Evolutionary conservation across 75 land plant genomes (phyloP).

Genomic region (Azolla pinnata): DNA sequence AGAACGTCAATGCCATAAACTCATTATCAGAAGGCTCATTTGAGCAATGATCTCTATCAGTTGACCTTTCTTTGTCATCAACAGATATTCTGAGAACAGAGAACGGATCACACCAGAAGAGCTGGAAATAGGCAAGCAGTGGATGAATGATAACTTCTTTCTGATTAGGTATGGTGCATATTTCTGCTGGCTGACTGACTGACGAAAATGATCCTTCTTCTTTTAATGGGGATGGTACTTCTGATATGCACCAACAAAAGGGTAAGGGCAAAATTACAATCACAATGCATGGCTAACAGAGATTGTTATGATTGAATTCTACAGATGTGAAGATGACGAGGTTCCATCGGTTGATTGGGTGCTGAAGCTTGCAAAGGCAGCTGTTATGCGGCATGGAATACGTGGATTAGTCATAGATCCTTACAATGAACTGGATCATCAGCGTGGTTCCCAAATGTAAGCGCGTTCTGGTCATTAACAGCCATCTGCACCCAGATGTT

Average conservation of each 20-base stretch:
- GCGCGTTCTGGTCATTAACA: too few species aligned
- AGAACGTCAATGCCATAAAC: too few species aligned
- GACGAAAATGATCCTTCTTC: too few species aligned
- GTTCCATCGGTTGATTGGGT: constrained; percentile 90
- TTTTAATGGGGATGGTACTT: too few species aligned
- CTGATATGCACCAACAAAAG: too few species aligned
- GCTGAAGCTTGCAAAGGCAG: constrained; percentile 76
- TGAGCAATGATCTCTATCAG: too few species aligned
- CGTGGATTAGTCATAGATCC: constrained; percentile 96
- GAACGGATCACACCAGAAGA: constrained; percentile 61
- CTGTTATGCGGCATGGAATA: constrained; percentile 84
- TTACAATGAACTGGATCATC: constrained; percentile 97
- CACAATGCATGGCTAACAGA: not conserved
- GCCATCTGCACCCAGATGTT: not conserved
- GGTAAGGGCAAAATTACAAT: not conserved
- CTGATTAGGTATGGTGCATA: constrained; percentile 91
- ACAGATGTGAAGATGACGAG: constrained; percentile 80
- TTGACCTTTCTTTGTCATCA: not conserved
- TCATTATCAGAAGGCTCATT: too few species aligned
- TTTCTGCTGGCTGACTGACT: too few species aligned
- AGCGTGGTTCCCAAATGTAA: constrained; percentile 52
- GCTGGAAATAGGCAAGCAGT: constrained; percentile 66
- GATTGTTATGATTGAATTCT: not conserved
- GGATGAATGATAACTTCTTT: constrained; percentile 67
- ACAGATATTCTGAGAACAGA: constrained; percentile 43